phyloP scores from a whole-genome alignment of 2,329 filamentous ascomycete species.

The Byssothecium circinans region DNA sequence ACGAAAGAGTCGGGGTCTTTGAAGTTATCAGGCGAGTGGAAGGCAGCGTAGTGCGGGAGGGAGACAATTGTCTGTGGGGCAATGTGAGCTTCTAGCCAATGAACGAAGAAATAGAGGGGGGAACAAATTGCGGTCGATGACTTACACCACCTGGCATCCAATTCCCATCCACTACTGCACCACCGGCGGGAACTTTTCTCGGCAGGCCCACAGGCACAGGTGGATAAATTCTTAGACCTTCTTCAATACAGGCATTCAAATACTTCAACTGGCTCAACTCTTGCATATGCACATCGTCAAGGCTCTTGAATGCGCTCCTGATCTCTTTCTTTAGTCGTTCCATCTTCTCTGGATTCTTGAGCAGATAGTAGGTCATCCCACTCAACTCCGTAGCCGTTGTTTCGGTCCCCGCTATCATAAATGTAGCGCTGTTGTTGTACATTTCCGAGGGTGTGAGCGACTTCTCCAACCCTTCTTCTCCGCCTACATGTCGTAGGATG shows the following conservation, averaged over 20 bases:
- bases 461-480: conserved; percentile 10
- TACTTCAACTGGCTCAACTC: conserved; percentile 34
- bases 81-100: not conserved
- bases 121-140: too few relatives aligned
- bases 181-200: conserved; percentile 28
- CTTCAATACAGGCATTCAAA: conserved; percentile 48
- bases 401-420: conserved; percentile 34
- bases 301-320: conserved; percentile 13
- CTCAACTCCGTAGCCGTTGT: conserved; percentile 31
- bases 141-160: conserved; percentile 34
- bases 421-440: conserved; percentile 20
- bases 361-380: conserved; percentile 29
- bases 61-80: conserved; percentile 13
- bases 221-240: conserved; percentile 49
- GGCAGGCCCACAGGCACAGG: conserved; percentile 43
- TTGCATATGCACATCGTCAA: conserved; percentile 23
- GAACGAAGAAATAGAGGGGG: too few relatives aligned
- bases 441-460: conserved; percentile 28
- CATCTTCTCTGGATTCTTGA: conserved; percentile 21
- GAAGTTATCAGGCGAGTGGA: conserved; percentile 28
- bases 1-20: conserved; percentile 25
- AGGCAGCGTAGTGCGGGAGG: conserved; percentile 20
- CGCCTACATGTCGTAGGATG: conserved; percentile 32
- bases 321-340: conserved; percentile 23
- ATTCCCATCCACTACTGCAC: conserved; percentile 29